A percentile compares a stretch with the other conserved stretches of the same genome.
Conservation (phyloP, 352 stramenopile genomes). For the Paralagenidium karlingii region DNA sequence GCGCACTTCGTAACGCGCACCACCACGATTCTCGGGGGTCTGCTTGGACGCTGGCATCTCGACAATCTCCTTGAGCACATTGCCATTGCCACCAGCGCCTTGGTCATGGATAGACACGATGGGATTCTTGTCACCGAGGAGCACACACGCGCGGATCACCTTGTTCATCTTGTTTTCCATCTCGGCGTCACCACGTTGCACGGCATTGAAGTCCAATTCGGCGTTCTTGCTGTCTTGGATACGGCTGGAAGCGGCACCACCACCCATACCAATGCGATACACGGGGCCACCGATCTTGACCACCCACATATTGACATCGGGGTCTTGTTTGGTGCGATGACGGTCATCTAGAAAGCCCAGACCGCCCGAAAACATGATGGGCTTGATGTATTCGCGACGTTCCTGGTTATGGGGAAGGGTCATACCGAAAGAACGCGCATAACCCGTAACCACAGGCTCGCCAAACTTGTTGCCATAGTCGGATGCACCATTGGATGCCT, state of each 20-base stretch:
- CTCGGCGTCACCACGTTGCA: slow-evolving; percentile 98
- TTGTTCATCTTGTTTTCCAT: slow-evolving; percentile 99
- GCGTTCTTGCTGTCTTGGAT: slow-evolving; percentile 91
- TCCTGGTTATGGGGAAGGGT: slow-evolving; percentile 86
- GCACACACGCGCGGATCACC: slow-evolving; percentile 96
- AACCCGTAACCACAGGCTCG: slow-evolving; percentile 98
- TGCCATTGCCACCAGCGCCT: slow-evolving; percentile 98
- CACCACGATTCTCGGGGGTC: slow-evolving; percentile 77
- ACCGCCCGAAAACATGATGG: slow-evolving; percentile 99
- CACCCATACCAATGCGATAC: slow-evolving; percentile 99
- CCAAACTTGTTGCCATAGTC: slow-evolving; percentile 99
- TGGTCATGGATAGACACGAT: slow-evolving; percentile 99
- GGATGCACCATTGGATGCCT: slow-evolving; percentile 96
- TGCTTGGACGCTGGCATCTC: slow-evolving; percentile 77
- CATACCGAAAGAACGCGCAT: slow-evolving; percentile 96
- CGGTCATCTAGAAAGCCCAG: slow-evolving; percentile 91
- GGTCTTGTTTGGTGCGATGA: slow-evolving; percentile 91
- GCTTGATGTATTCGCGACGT: slow-evolving; percentile 99
- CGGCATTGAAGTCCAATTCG: slow-evolving; percentile 97
- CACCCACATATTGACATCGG: slow-evolving; percentile 93
- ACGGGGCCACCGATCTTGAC: slow-evolving; percentile 97
- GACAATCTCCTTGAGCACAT: slow-evolving; percentile 99
- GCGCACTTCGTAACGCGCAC: slow-evolving; percentile 91
- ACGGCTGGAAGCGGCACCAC: slow-evolving; percentile 92
- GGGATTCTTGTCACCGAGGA: slow-evolving; percentile 95